Conservation (phyloP, 2,329 filamentous ascomycete species). For the Epichloe bromicola region DNA sequence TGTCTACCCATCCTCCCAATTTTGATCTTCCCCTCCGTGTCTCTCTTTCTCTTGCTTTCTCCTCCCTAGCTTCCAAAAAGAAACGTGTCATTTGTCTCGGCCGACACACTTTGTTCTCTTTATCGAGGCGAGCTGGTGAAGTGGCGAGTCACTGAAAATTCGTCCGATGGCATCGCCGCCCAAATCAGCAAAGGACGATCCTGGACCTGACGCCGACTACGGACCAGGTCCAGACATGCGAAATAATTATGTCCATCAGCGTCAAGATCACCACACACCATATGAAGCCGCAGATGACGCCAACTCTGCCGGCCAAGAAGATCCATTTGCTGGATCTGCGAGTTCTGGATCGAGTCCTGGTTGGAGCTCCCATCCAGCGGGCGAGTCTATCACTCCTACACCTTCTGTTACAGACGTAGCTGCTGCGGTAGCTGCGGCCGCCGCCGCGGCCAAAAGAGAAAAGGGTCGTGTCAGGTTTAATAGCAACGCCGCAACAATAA, state of each 20-base stretch:
- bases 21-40: not conserved
- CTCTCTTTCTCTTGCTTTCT: not conserved
- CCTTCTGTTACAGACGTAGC: not conserved
- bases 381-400: not conserved
- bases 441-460: constrained; percentile 23
- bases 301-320: not conserved
- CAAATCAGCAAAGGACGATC: constrained; percentile 1
- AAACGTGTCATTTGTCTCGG: not conserved
- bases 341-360: not conserved
- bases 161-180: constrained; percentile 4
- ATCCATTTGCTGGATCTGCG: not conserved
- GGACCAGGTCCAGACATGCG: not conserved
- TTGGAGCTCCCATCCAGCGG: not conserved
- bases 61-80: not conserved
- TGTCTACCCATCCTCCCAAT: not conserved
- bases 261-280: not conserved
- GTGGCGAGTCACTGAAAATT: not conserved
- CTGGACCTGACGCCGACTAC: not conserved
- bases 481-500: constrained; percentile 26
- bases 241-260: not conserved
- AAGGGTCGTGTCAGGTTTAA: constrained; percentile 37
- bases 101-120: not conserved
- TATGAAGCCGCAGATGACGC: not conserved
- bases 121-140: not conserved
- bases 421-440: not conserved